Base-by-base conservation (phyloP, 2,329 filamentous ascomycete species). In the Paramyrothecium roridum region DNA sequence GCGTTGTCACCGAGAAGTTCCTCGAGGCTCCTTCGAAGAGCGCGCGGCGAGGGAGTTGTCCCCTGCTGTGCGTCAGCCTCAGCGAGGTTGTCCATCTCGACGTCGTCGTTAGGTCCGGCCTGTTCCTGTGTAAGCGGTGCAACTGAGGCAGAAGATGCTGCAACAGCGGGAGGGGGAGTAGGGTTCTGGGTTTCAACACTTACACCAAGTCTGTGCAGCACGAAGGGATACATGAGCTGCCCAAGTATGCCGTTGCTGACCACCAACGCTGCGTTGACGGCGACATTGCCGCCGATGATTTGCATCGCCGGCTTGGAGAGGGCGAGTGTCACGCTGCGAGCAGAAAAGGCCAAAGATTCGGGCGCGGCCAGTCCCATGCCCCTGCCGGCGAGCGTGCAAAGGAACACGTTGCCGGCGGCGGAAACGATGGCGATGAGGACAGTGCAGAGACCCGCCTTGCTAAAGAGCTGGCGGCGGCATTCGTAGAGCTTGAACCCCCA, bases 401-500 rank as follows among this genome's bases (percentile, higher is more conserved):
- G 57, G 12, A 74, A 73, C 17, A 80, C 70, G 53, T 80, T 81
- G 30, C 65, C 68, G 0, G 70, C 66, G 1, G 79, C 77, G 0
- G 72, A 65, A 1, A 63, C 50, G 1, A 69, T 57, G 11, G 75
- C 74, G 3, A 77, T 65, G 3, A 72, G 8, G 4, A 76, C 58
- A 0, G 75, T 73, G 2, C 73, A 65, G 4, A 76, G 40, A 0
- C 80, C 79, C 0, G 72, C 72, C 1, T 69, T 59, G 21, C 76
- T 80, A 48, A 77, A 70, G 2, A 82, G 69, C 51, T 78, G 76
- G 2, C 60, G 57, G 3, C 78, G 76, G 64, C 77, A 80, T 58
- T 80, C 78, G 59, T 76, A 80, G 3, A 82, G 69, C 65, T 82
- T 82, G 59, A 82, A 75, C 0, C 80, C 80, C 80, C 80, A 82